These are phyloP conservation scores for Geranomyces variabilis DNA, from an alignment of 192 early-diverging fungal genomes.

Conservation along the genomic window DNA sequence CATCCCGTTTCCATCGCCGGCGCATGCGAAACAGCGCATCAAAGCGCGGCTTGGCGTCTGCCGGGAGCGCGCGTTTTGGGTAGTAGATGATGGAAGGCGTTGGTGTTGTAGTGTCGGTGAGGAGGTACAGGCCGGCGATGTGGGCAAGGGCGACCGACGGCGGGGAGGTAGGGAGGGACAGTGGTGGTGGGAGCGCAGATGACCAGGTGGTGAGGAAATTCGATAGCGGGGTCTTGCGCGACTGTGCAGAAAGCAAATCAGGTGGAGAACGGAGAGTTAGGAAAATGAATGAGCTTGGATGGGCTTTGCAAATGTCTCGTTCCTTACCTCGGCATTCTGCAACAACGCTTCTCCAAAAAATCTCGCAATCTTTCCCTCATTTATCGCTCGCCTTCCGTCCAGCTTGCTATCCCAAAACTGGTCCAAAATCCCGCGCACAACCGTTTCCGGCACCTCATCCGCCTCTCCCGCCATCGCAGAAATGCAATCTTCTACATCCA, in stretches of 20 bases:
- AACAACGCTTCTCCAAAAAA: conserved; percentile 45
- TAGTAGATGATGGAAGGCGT: conserved; percentile 28
- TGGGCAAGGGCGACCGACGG: not conserved
- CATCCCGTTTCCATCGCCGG: conserved; percentile 40
- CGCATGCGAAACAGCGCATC: conserved; percentile 44
- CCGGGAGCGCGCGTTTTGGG: conserved; percentile 42
- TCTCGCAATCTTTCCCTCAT: conserved; percentile 30
- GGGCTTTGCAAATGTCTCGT: not conserved
- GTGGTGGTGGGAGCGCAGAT: conserved; percentile 17
- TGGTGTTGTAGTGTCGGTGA: conserved; percentile 16
- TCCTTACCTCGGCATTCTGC: conserved; percentile 29
- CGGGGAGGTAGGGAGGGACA: not conserved
- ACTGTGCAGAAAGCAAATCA: not conserved
- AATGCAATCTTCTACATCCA: conserved; percentile 4
- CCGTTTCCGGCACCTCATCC: conserved; percentile 23
- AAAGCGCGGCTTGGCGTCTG: conserved; percentile 43
- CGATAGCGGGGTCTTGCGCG: conserved; percentile 18
- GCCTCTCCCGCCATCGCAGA: conserved; percentile 30
- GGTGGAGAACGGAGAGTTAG: too few species aligned
- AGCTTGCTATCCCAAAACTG: conserved; percentile 18
- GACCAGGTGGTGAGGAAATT: conserved; percentile 40
- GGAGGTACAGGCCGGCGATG: conserved; percentile 26
- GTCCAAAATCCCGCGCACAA: conserved; percentile 31
- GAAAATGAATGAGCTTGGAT: too few species aligned
- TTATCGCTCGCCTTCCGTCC: conserved; percentile 6